Base-by-base conservation (phyloP, 352 stramenopile species). In the Pythium utonaiense region DNA sequence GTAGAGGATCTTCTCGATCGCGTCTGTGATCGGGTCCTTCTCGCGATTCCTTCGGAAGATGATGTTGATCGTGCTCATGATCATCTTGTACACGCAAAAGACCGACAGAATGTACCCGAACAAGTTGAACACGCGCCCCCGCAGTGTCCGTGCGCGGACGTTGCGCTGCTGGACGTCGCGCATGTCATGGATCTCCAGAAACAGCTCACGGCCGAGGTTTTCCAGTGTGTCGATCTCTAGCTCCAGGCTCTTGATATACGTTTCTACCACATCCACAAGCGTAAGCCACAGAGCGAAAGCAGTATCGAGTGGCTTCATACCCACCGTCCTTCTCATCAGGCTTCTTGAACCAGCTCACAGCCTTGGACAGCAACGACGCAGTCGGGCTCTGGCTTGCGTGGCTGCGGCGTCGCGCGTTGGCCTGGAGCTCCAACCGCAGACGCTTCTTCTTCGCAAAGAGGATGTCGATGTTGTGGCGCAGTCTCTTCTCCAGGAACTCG, bases 51-150 rank as follows among this genome's bases (percentile, higher is more conserved):
- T 71, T 22, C 76, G 73, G 44, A 94, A 92, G 7, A 89, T 73
- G 30, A 91, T 82, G 60, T 94, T 94, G 27, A 89, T 62, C 0
- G 80, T 92, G 69, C 82, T 91, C 82, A 91, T 92, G 31, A 89
- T 51, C 84, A 91, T 93, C 55, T 93, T 93, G 75, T 93, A 93
- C 47, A 93, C 68, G 44, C 84, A 93, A 52, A 93, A 91, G 9
- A 60, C 78, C 44, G 80, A 91, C 49, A 93, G 71, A 16, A 86
- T 63, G 57, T 91, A 91, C 21, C 81, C 84, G 34, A 91, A 91
- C 17, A 86, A 71, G 56, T 93, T 93, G 66, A 91, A 88, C n/a
- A 91, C 45, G 8, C 84, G 80, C 0, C 84, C 84, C 10, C 79
- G 80, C 13, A 91, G 56, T n/a, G 80, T 93, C 1, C 62, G 62